These are phyloP conservation scores for Candida tunisiensis DNA, from an alignment of 1,139 yeast species.

Conservation along the genomic window DNA sequence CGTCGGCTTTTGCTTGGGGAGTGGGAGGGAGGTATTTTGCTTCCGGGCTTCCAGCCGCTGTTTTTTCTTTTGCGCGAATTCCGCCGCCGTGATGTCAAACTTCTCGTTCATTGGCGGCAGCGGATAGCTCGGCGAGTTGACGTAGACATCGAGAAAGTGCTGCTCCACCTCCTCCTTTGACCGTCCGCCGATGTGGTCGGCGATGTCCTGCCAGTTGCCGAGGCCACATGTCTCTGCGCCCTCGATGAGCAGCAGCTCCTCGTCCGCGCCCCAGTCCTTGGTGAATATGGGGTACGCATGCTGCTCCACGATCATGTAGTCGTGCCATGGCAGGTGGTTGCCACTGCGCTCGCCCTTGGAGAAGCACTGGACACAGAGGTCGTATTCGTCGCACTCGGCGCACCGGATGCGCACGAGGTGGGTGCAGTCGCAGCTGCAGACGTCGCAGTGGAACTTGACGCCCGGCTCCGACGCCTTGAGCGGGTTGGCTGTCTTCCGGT, in stretches of 20 bases:
- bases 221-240: constrained; percentile 86
- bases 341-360: constrained; percentile 70
- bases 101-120: constrained; percentile 49
- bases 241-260: constrained; percentile 71
- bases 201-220: constrained; percentile 95
- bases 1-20: constrained; percentile 71
- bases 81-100: constrained; percentile 49
- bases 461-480: constrained; percentile 2
- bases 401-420: constrained; percentile 80
- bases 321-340: constrained; percentile 88
- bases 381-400: constrained; percentile 87
- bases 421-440: constrained; percentile 88
- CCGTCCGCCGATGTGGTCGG: constrained; percentile 88
- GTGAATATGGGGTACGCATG: constrained; percentile 88
- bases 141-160: constrained; percentile 60
- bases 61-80: constrained; percentile 54
- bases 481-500: too few relatives aligned
- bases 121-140: constrained; percentile 61
- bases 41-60: constrained; percentile 53
- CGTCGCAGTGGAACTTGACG: constrained; percentile 66
- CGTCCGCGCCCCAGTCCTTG: constrained; percentile 97
- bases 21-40: constrained; percentile 34
- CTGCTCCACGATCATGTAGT: constrained; percentile 81
- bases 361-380: constrained; percentile 91
- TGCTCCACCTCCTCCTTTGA: constrained; percentile 80